Evolutionary conservation across 176 grass and related monocot species (phyloP), one percentile per base, ranked within the genome.

Genomic region (Canna indica): DNA sequence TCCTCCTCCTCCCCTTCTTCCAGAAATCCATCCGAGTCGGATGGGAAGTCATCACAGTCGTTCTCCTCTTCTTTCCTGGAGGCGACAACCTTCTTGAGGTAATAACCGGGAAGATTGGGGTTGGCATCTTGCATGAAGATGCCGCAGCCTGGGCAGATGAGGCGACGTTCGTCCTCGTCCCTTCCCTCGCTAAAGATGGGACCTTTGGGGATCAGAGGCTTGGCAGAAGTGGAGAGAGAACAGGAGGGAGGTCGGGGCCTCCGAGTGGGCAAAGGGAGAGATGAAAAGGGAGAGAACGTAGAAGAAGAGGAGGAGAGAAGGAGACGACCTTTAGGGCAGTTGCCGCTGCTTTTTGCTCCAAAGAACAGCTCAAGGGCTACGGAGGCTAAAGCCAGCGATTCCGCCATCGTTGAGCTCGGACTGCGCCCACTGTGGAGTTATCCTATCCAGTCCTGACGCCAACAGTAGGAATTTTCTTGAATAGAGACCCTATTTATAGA

Each of bases 101-200:
- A 91, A 78, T 87, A 96, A 69, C 92, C 92, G 1, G 92, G 88
- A 57, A 88, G 72, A 74, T 89, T 68, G 42, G 92, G 88, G 18
- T 91, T 79, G 30, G 59, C 71, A 45, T 96, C 88, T 73, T 96
- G 92, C 92, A 91, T 96, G 81, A 91, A 96, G 36, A 91, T 83
- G 14, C 92, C 88, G 47, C 92, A 96, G 0, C 92, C 92, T 0
- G 92, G 81, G 63, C 92, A 96, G 0, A 91, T 67, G 25, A 73
- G 70, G 35, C 88, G 83, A 29, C 12, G 29, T 45, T 80, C 67
- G 36, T 85, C 82, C 59, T 76, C 82, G 14, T 85, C 82, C 36
- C 57, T 80, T 30, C 82, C 82, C 56, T 85, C 82, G 64, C 82
- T 85, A 66, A 80, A 80, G 7, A 79, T 9, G 50, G 36, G 28